Evolutionary conservation across 2,329 filamentous ascomycete genomes (phyloP), one percentile per base, ranked within the genome.

Genomic region (Ophiostoma piceae): DNA sequence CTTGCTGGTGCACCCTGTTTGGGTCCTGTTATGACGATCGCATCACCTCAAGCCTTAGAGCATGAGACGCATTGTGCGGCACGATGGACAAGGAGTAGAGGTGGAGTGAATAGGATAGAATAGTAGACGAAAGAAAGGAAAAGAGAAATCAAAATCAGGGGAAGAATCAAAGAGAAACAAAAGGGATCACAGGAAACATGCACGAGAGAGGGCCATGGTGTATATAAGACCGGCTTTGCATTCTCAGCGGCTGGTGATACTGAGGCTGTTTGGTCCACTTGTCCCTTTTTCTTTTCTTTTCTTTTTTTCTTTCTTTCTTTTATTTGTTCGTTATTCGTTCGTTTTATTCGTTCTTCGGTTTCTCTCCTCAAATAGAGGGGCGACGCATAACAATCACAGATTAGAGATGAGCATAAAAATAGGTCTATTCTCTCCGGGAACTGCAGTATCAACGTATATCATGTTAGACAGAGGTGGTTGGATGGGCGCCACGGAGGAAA

Each of bases 201-300:
- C 35, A 32, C 3, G 14, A 62, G 62, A 47, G 39, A 7, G 26
- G 26, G 19, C 37, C 14, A 32, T 37, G 62, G 60, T 51, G 67
- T 69, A 71, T 71, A 70, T 72, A 68, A 43, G 54, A 71, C 54
- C 69, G 35, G 29, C 26, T 29, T 47, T 29, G 70, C 51, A 26
- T 57, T 57, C 51, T 57, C 51, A 70, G 72, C 72, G 72, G 68
- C 70, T 73, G 71, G 70, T 73, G 72, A 73, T 73, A 73, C 72
- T 71, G 64, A n/a, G 8, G 35, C 51, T 43, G 47, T 70, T 71
- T 70, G 37, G 69, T 60, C 65, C 69, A 67, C 66, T 37, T 54
- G 39, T 22, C 11, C 16, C 43, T 47, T 22, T 22, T 41, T 41
- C 39, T 41, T 8, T 41, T 14, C 39, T 14, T 41, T 14, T 41